Evolutionary conservation across 257 asterid genomes (phyloP).

Genomic region (Gynochthodes officinalis): DNA sequence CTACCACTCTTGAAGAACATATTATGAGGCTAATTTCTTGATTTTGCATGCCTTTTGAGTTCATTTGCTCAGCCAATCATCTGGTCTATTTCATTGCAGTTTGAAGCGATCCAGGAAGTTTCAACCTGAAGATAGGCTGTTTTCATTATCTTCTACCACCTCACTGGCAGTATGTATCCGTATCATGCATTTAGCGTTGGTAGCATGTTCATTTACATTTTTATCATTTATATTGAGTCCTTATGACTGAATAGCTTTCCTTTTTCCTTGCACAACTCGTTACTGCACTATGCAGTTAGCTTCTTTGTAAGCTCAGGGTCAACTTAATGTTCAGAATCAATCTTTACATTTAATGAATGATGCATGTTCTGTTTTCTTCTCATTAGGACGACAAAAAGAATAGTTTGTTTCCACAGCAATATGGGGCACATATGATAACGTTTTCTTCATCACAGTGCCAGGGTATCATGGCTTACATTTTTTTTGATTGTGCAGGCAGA

Average conservation of each 20-base stretch:
- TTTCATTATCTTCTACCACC: slow-evolving; percentile 87
- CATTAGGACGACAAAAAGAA: not conserved
- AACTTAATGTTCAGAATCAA: not conserved
- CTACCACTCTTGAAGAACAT: not conserved
- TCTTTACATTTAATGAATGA: not conserved
- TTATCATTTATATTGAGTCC: not conserved
- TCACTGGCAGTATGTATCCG: slow-evolving; percentile 80
- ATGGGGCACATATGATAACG: not conserved
- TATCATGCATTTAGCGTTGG: slow-evolving; percentile 5
- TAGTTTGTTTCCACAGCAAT: not conserved
- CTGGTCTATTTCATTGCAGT: slow-evolving; percentile 38
- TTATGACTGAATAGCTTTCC: not conserved
- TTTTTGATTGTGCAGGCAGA: slow-evolving; percentile 58
- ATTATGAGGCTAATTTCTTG: not conserved
- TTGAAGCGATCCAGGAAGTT: slow-evolving; percentile 93
- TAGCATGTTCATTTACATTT: not conserved
- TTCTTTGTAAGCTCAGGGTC: not conserved
- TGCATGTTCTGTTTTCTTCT: slow-evolving; percentile 2
- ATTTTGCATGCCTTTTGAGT: not conserved
- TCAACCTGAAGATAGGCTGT: slow-evolving; percentile 97
- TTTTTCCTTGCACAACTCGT: not conserved
- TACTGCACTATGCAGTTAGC: too few species aligned
- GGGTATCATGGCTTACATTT: slow-evolving; percentile 4
- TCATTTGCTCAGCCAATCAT: not conserved
- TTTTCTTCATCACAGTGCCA: not conserved